phyloP scores from a whole-genome alignment of 2,329 filamentous ascomycete genomes.

The Cadophora sp. region DNA sequence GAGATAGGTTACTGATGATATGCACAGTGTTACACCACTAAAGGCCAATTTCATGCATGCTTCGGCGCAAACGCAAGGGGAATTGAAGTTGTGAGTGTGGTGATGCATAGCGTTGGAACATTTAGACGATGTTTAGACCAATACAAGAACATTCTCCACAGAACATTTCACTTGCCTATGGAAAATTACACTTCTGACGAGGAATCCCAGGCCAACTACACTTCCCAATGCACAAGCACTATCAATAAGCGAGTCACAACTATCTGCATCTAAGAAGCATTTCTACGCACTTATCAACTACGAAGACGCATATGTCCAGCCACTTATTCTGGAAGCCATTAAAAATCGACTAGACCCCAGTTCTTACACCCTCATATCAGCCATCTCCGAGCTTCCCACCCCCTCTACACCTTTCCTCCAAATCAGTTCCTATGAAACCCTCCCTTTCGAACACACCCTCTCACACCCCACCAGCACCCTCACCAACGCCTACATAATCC shows the following conservation, averaged over 20 bases:
- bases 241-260: conserved; percentile 26
- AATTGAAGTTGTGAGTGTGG: conserved; percentile 83
- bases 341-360: conserved; percentile 62
- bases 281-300: conserved; percentile 82
- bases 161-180: neutral
- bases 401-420: conserved; percentile 59
- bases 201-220: conserved; percentile 30
- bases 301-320: conserved; percentile 88
- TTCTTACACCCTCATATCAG: conserved; percentile 61
- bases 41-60: conserved; percentile 92
- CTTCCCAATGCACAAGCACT: conserved; percentile 28
- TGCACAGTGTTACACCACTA: conserved; percentile 80
- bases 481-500: conserved; percentile 91
- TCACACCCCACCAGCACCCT: conserved; percentile 66
- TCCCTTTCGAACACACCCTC: conserved; percentile 82
- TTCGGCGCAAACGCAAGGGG: conserved; percentile 66
- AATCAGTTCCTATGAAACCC: conserved; percentile 83
- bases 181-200: conserved; percentile 34
- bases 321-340: conserved; percentile 79
- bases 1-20: conserved; percentile 26
- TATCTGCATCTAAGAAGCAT: conserved; percentile 40
- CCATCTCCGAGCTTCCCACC: conserved; percentile 46
- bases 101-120: conserved; percentile 44
- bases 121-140: conserved; percentile 44
- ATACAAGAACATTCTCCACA: conserved; percentile 33